phyloP scores from a whole-genome alignment of 805 yeast genomes.

The Candida fluviatilis region DNA sequence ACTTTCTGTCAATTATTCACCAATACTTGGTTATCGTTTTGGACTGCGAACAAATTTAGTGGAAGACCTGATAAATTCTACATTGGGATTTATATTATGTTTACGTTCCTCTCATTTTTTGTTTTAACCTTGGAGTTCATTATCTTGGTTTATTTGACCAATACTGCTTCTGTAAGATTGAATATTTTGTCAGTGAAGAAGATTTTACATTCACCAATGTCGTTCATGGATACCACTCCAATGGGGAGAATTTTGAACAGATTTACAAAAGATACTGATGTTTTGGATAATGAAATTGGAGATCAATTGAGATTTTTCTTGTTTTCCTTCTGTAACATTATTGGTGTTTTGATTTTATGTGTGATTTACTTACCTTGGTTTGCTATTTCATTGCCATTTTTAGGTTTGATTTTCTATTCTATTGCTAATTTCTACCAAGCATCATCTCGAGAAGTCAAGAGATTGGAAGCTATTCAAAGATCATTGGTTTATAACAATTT shows the following conservation, averaged over 20 bases:
- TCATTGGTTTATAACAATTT: slow-evolving; percentile 38
- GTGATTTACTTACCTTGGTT: slow-evolving; percentile 38
- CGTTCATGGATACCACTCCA: slow-evolving; percentile 81
- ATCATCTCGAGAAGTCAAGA: slow-evolving; percentile 34
- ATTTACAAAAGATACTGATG: slow-evolving; percentile 85
- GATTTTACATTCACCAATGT: slow-evolving; percentile 75
- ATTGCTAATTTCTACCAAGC: slow-evolving; percentile 34
- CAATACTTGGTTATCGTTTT: slow-evolving; percentile 79
- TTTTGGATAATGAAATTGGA: slow-evolving; percentile 72
- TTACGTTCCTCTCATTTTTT: slow-evolving; percentile 47
- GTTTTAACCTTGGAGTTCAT: slow-evolving; percentile 41
- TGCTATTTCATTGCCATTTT: slow-evolving; percentile 34
- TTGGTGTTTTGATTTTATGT: slow-evolving; percentile 48
- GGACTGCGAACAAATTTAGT: slow-evolving; percentile 59
- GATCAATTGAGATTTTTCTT: slow-evolving; percentile 64
- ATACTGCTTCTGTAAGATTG: slow-evolving; percentile 52
- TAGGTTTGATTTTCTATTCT: slow-evolving; percentile 21
- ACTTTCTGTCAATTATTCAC: slow-evolving; percentile 56
- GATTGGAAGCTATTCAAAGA: slow-evolving; percentile 38
- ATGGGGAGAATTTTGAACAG: slow-evolving; percentile 82
- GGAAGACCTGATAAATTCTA: slow-evolving; percentile 50
- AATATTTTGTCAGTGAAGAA: slow-evolving; percentile 58
- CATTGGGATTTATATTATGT: slow-evolving; percentile 69
- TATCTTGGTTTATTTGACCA: slow-evolving; percentile 45
- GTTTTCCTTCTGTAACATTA: slow-evolving; percentile 48